Conservation (phyloP, 805 yeast species). For the Naumovozyma baii region DNA sequence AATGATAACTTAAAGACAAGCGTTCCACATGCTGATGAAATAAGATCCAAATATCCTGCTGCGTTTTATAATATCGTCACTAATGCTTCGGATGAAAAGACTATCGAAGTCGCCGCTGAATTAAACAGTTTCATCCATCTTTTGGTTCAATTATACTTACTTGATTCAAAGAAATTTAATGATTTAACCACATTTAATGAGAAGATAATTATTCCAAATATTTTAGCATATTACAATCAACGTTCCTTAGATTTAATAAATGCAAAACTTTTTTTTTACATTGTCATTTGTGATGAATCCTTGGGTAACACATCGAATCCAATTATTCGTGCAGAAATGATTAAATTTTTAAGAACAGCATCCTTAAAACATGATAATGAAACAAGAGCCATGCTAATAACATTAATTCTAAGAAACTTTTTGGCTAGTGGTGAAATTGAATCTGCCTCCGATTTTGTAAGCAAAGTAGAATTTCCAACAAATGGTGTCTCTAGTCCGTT, state of each 20-base stretch:
- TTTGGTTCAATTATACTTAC: slow-evolving; percentile 63
- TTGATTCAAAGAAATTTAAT: slow-evolving; percentile 47
- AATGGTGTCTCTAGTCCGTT: slow-evolving; percentile 74
- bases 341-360: slow-evolving; percentile 73
- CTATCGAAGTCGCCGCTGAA: slow-evolving; percentile 55
- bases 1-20: slow-evolving; percentile 29
- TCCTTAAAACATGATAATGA: slow-evolving; percentile 87
- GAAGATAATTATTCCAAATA: slow-evolving; percentile 38
- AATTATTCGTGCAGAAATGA: slow-evolving; percentile 54
- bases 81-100: slow-evolving; percentile 10
- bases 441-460: slow-evolving; percentile 82
- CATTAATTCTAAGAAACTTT: slow-evolving; percentile 76
- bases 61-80: slow-evolving; percentile 24
- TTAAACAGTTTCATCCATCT: slow-evolving; percentile 71
- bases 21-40: slow-evolving; percentile 30
- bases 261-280: slow-evolving; percentile 91
- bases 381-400: slow-evolving; percentile 78
- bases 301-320: slow-evolving; percentile 17
- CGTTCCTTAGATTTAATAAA: slow-evolving; percentile 77
- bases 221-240: slow-evolving; percentile 55
- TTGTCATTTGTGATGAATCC: slow-evolving; percentile 68
- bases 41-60: slow-evolving; percentile 26
- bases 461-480: slow-evolving; percentile 76
- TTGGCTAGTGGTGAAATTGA: slow-evolving; percentile 68
- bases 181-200: slow-evolving; percentile 46